These are phyloP conservation scores for Aspergillus egyptiacus DNA, from an alignment of 495 filamentous ascomycete genomes.

Conservation along the genomic window DNA sequence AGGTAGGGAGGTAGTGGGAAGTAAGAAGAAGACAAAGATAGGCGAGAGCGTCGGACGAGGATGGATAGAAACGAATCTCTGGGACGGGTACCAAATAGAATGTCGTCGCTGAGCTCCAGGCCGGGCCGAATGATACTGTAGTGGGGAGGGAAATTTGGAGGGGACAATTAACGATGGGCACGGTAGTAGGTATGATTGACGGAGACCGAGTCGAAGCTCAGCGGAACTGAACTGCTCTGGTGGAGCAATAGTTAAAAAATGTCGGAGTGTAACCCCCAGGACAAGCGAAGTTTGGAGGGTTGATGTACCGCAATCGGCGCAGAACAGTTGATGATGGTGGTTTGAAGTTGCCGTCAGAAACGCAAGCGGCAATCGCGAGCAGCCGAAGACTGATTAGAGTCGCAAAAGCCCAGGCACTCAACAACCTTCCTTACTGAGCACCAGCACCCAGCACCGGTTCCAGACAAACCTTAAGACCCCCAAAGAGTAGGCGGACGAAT, in stretches of 20 bases:
- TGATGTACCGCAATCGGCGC: conserved; percentile 16
- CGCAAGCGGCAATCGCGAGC: conserved; percentile 27
- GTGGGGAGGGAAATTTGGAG: conserved; percentile 19
- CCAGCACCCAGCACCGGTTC: conserved; percentile 26
- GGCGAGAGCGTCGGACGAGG: conserved; percentile 16
- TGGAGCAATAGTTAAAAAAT: conserved; percentile 11
- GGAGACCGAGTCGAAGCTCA: conserved; percentile 12
- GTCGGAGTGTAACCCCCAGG: conserved; percentile 6
- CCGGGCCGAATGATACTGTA: conserved; percentile 19
- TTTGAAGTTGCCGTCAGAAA: conserved; percentile 33
- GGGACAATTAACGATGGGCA: conserved; percentile 22
- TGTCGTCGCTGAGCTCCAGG: neutral
- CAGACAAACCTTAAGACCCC: conserved; percentile 39
- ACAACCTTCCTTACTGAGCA: neutral
- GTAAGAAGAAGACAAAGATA: conserved; percentile 16
- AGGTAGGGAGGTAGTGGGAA: conserved; percentile 12
- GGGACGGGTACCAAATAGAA: conserved; percentile 16
- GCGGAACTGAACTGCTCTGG: conserved; percentile 11
- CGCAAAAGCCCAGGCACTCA: too few species aligned
- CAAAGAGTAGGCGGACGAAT: too few species aligned
- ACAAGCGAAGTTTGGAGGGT: neutral
- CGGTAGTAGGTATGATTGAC: conserved; percentile 19
- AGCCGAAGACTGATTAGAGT: conserved; percentile 15
- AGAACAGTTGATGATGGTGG: conserved; percentile 6
- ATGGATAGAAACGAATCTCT: conserved; percentile 13